A percentile compares a stretch with the other conserved stretches of the same genome.
These are phyloP conservation scores for Aspergillus puulaauensis DNA, from an alignment of 2,329 filamentous ascomycete species.

Conservation along the genomic window DNA sequence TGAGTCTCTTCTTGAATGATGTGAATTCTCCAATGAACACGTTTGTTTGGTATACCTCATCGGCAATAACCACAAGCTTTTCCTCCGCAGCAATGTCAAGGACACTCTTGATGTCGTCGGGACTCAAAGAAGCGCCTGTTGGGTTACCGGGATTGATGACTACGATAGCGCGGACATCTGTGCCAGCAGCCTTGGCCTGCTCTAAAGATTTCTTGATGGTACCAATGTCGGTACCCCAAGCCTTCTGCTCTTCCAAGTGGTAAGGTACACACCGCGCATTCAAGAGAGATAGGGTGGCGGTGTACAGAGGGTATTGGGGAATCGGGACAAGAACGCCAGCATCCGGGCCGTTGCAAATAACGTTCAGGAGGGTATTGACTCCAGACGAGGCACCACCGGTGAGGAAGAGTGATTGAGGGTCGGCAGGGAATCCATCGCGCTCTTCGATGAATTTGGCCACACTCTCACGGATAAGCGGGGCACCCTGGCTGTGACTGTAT, in stretches of 20 bases:
- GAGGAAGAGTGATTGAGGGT: conserved; percentile 81
- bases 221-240: conserved; percentile 85
- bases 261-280: conserved; percentile 89
- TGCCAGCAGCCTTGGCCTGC: conserved; percentile 72
- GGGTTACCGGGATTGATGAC: conserved; percentile 99
- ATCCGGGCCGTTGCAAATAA: conserved; percentile 75
- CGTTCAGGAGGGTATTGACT: conserved; percentile 87
- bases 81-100: conserved; percentile 83
- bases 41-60: conserved; percentile 99
- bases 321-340: conserved; percentile 91
- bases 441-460: conserved; percentile 90
- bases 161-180: conserved; percentile 87
- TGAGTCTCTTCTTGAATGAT: conserved; percentile 89
- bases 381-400: conserved; percentile 89
- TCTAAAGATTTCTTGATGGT: conserved; percentile 72
- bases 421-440: conserved; percentile 84
- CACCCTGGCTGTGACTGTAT: conserved; percentile 93
- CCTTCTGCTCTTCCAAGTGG: conserved; percentile 80
- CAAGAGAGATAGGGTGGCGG: conserved; percentile 81
- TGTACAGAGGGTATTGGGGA: conserved; percentile 97
- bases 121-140: conserved; percentile 80
- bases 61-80: conserved; percentile 84
- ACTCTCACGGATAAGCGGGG: conserved; percentile 80
- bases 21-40: conserved; percentile 92
- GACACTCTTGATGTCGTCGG: conserved; percentile 78